Evolutionary conservation across 495 filamentous ascomycete species (phyloP).

Genomic region (Lophiotrema nucula): DNA sequence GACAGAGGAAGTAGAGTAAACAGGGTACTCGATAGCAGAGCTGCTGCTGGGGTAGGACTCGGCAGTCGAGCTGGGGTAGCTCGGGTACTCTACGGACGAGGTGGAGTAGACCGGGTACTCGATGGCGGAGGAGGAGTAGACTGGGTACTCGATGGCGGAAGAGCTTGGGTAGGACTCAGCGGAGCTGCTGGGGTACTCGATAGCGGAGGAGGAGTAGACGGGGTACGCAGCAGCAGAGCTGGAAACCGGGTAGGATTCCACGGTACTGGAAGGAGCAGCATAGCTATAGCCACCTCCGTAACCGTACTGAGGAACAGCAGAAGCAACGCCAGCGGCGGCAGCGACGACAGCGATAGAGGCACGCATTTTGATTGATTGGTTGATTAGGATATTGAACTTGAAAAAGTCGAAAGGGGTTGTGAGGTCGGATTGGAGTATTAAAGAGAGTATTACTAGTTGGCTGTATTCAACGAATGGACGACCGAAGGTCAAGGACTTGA

Average conservation of each 20-base stretch:
- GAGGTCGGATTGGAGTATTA: conserved; percentile 15
- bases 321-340: conserved; percentile 18
- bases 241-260: conserved; percentile 7
- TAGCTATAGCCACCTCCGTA: not conserved
- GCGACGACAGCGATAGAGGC: conserved; percentile 12
- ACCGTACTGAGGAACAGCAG: conserved; percentile 23
- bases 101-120: conserved; percentile 9
- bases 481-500: conserved; percentile 32
- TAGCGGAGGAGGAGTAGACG: conserved; percentile 8
- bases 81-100: conserved; percentile 6
- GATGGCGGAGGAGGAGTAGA: not conserved
- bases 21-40: conserved; percentile 1
- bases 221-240: conserved; percentile 3
- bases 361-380: conserved; percentile 33
- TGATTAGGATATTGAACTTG: conserved; percentile 6
- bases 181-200: conserved; percentile 1
- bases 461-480: conserved; percentile 33
- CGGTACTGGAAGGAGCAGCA: conserved; percentile 2
- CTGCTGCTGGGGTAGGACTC: conserved; percentile 1
- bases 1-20: not conserved
- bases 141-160: conserved; percentile 2
- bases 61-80: not conserved
- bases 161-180: not conserved
- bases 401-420: conserved; percentile 13
- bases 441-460: conserved; percentile 31